Conservation (phyloP, 139 green algal genomes). For the Bryopsis sp. region DNA sequence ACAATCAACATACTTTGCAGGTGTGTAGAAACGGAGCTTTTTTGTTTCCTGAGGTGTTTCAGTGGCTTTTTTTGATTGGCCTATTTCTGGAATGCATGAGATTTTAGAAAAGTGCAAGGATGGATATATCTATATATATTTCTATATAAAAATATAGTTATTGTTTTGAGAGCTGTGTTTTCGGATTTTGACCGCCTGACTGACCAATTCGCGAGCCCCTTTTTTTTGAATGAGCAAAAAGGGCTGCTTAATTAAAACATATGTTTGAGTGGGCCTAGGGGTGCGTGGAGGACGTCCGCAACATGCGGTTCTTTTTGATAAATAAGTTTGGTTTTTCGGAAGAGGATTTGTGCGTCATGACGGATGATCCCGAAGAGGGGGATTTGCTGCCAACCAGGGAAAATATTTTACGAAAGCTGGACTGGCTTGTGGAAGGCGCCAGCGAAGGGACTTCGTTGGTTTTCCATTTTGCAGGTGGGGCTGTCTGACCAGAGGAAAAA, state of each 20-base stretch:
- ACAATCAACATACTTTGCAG: too few relatives aligned
- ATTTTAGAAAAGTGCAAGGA: too few relatives aligned
- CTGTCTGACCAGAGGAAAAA: too few relatives aligned
- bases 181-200: too few relatives aligned
- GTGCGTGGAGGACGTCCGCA: not conserved
- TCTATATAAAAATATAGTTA: too few relatives aligned
- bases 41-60: not conserved
- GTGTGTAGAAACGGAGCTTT: not conserved
- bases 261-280: not conserved
- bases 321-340: not conserved
- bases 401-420: slow-evolving; percentile 11
- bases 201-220: too few relatives aligned
- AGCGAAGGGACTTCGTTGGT: slow-evolving; percentile 59
- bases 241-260: too few relatives aligned
- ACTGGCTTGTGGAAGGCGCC: slow-evolving; percentile 7
- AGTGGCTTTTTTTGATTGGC: not conserved
- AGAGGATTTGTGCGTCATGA: not conserved
- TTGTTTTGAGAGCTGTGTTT: too few relatives aligned
- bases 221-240: too few relatives aligned
- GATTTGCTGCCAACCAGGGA: not conserved
- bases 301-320: slow-evolving; percentile 2
- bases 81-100: too few relatives aligned
- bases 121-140: too few relatives aligned
- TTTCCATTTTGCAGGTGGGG: slow-evolving; percentile 81
- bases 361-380: not conserved